A percentile compares a stretch with the other conserved stretches of the same genome.
phyloP scores from a whole-genome alignment of 495 filamentous ascomycete genomes.

The Lineolata rhizophorae region DNA sequence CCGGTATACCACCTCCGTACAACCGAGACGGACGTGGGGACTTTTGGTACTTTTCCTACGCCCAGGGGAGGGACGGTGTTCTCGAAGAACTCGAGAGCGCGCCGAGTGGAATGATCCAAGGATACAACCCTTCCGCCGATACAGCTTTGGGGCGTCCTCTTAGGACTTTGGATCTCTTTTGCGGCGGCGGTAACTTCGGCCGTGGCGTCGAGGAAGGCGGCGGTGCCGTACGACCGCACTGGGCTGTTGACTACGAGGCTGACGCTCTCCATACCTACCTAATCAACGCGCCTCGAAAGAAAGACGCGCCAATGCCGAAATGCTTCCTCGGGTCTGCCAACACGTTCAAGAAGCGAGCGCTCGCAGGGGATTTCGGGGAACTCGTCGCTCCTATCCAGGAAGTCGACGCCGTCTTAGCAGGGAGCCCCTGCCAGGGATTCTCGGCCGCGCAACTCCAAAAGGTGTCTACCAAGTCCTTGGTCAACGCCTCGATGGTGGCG shows the following conservation, averaged over 20 bases:
- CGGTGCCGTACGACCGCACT: conserved; percentile 34
- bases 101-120: too few relatives aligned
- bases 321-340: too few relatives aligned
- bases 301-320: too few relatives aligned
- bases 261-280: conserved; percentile 45
- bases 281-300: conserved; percentile 37
- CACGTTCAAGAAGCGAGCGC: too few relatives aligned
- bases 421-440: conserved; percentile 55
- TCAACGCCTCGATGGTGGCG: conserved; percentile 49
- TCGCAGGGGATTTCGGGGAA: conserved; percentile 22
- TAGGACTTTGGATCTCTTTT: conserved; percentile 47
- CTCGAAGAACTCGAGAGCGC: too few relatives aligned
- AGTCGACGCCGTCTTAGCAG: conserved; percentile 46
- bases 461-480: conserved; percentile 22
- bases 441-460: conserved; percentile 33
- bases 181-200: conserved; percentile 52
- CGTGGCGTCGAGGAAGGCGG: conserved; percentile 53
- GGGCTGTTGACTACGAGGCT: conserved; percentile 39
- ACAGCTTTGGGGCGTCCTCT: too few relatives aligned
- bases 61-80: too few relatives aligned
- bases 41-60: conserved; percentile 38
- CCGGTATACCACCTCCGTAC: conserved; percentile 36
- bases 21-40: conserved; percentile 37
- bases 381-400: conserved; percentile 31
- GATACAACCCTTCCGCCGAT: too few relatives aligned